Evolutionary conservation across 1,139 yeast genomes (phyloP), one percentile per base, ranked within the genome.

Genomic region (Nakaseomyces sp.): DNA sequence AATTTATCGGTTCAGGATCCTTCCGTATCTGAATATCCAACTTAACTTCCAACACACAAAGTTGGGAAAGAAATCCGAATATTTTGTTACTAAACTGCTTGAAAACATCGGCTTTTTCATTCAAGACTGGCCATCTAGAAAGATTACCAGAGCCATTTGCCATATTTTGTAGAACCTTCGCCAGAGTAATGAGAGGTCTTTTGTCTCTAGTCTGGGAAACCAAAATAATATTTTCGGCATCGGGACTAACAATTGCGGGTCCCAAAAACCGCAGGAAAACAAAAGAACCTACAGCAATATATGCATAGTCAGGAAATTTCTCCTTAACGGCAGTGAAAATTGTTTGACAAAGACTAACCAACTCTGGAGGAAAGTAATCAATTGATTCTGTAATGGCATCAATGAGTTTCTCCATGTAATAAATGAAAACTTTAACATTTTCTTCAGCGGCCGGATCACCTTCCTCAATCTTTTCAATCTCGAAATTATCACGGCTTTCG

Each of bases 181-280:
- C 96, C 38, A 91, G 67, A 49, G 86, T 80, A 57, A 91, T 81
- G 44, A 85, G 71, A 0, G 87, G 77, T 51, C 95, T 72, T 52
- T 88, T 81, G 7, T 80, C 77, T 32, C 69, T 73, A 8, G 62
- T 51, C 64, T 66, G 55, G 55, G 70, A 56, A 28, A 57, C 54
- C 18, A 59, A 60, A 5, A 69, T 63, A 30, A 76, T 69, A 18
- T 69, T 69, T 45, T 82, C 77, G 2, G 87, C 73, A 50, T 87
- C 95, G 0, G 96, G 96, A 29, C 89, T 81, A 12, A 89, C 89
- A 47, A 89, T 78, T 0, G 95, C 95, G 9, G 98, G 97, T 57
- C 94, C 88, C 49, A 87, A 74, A 53, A 85, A 83, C 49, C 96
- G 71, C 51, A 89, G 70, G 57, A 89, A 89, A 43, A 89, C 70